Evolutionary conservation across 2,329 filamentous ascomycete genomes (phyloP), one percentile per base, ranked within the genome.

Genomic region (Verticillium longisporum): DNA sequence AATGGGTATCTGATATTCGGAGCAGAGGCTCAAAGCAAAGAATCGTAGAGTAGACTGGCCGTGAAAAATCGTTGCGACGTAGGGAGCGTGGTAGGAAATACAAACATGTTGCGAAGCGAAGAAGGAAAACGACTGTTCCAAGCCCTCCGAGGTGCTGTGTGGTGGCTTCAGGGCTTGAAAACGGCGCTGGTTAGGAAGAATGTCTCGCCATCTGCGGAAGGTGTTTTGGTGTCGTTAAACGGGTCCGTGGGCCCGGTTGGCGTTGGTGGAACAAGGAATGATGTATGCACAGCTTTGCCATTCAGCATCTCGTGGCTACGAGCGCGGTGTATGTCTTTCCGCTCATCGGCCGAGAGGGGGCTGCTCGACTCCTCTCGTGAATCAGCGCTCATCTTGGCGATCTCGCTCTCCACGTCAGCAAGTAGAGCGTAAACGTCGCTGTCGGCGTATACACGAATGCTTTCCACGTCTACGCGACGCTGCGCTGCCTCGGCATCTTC

Each of bases 371-470:
- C 74, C 33, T 70, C 66, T 32, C 62, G 63, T n/a, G 62, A 63
- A 14, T 58, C 60, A 11, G 60, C 61, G 62, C 74, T 75, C 68
- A 81, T 77, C 61, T 76, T 75, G 59, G 73, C 80, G 68, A 87
- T 83, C 67, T 86, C 81, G 63, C 78, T 78, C 71, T 90, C 86
- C 14, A 90, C 87, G 65, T 90, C 87, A 1, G 83, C 85, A 50
- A 90, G 77, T 1, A 90, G 78, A 2, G 84, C 82, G 65, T 87
- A 89, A 7, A 91, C 82, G 56, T 88, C 86, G 62, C 84, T 83
- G 62, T 87, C 87, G 26, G 86, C 86, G 65, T 89, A 90, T 66
- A 90, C 81, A 26, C 84, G 83, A 62, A 89, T 89, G 69, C 86
- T 89, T 71, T 89, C 84, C 41, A 85, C 78, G 26, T 80, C 79